Evolutionary conservation across 768 basidiomycete genomes (phyloP).

Genomic region (Tylopilus felleus): DNA sequence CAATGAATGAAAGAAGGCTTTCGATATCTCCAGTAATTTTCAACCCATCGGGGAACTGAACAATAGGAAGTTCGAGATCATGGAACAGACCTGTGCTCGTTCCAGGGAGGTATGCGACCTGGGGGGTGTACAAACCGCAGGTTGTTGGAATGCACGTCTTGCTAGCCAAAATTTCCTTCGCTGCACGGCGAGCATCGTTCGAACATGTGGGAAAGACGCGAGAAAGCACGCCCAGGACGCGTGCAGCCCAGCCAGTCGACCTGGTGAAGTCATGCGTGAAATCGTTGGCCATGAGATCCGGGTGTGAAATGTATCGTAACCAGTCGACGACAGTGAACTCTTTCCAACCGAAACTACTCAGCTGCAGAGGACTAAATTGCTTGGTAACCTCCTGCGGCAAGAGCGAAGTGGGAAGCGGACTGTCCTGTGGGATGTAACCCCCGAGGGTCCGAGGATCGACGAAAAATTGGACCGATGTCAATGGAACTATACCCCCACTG

Average conservation of each 20-base stretch:
- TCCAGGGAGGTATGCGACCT: neutral
- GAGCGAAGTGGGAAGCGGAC: neutral
- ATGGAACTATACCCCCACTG: neutral
- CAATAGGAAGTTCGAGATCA: conserved; percentile 17
- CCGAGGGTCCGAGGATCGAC: neutral
- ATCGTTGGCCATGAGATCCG: neutral
- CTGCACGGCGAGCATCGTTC: neutral
- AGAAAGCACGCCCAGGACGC: neutral
- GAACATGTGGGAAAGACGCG: neutral
- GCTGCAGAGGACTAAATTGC: neutral
- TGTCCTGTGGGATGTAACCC: neutral
- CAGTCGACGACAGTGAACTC: neutral
- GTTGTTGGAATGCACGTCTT: neutral
- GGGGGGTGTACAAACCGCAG: neutral
- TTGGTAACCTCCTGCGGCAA: neutral
- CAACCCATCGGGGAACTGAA: conserved; percentile 62
- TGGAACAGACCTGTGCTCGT: neutral
- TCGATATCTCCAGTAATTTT: conserved; percentile 69
- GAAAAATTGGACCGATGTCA: neutral
- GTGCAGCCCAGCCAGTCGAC: neutral
- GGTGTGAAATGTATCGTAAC: neutral
- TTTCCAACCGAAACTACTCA: neutral
- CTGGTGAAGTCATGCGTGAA: neutral
- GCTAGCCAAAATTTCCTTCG: neutral
- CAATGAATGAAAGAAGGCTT: conserved; percentile 65